Evolutionary conservation across 176 grass and related monocot genomes (phyloP), one percentile per base, ranked within the genome.

Genomic region (Zea luxurians): DNA sequence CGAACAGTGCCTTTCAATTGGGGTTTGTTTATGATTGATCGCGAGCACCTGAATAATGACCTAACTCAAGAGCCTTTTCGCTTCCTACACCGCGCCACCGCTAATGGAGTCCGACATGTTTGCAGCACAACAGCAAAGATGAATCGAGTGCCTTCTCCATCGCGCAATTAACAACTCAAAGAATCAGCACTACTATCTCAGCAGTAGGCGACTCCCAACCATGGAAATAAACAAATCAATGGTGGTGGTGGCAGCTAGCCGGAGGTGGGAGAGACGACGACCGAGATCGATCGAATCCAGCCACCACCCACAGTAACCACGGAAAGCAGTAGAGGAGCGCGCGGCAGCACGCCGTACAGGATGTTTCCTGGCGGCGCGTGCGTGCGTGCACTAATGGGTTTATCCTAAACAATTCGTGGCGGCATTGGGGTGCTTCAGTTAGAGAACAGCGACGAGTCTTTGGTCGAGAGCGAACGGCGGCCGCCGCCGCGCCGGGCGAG

Each of bases 61-160:
- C 77, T 85, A 89, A 89, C 82, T 81, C 82, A 81, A 89, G 43
- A 81, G 73, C 82, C 40, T 53, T 89, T 81, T 84, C 58, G 70
- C 71, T 48, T 84, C 46, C 70, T 58, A 70, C 50, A 17, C 46
- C 10, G 10, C 10, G 12, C 52, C 7, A 44, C 17, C 55, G 76
- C 58, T 84, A 89, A 81, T 84, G 72, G 82, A 81, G 87, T 61
- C 82, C 82, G 48, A 85, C 77, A 89, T 66, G 86, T 75, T 76
- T 18, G 61, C 65, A 66, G 20, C 61, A 78, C 76, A 42, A 48
- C 10, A 66, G 3, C 54, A 64, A 34, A 3, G 66, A 73, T 88
- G 21, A 75, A 68, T 75, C 53, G 54, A 88, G 77, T 88, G 82
- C 11, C 71, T 20, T 75, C 35, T 70, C 71, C 71, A 77, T 84